These are phyloP conservation scores for Claviceps capensis DNA, from an alignment of 2,329 filamentous ascomycete genomes.

Conservation along the genomic window DNA sequence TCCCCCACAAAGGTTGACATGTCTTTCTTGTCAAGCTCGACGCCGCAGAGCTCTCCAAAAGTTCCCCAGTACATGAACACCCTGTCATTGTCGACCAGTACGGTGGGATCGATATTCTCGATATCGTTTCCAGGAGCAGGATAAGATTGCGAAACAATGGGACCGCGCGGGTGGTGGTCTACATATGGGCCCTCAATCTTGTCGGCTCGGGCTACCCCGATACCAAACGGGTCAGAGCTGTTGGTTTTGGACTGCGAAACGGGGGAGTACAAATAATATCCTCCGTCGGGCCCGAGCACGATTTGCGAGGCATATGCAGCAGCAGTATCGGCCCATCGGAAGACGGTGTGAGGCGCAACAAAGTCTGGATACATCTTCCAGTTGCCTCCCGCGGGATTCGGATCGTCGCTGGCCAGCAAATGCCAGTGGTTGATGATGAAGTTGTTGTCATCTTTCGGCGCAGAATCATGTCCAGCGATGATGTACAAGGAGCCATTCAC, in stretches of 20 bases:
- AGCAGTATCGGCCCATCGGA: not conserved
- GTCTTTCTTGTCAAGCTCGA: not conserved
- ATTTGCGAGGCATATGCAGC: not conserved
- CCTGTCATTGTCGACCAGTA: not conserved
- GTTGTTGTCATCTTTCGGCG: not conserved
- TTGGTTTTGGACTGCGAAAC: not conserved
- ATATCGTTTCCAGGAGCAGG: not conserved
- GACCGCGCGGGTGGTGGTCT: not conserved
- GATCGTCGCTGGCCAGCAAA: not conserved
- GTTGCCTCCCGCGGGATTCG: not conserved
- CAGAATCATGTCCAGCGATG: not conserved
- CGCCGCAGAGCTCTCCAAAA: not conserved
- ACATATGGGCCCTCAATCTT: not conserved
- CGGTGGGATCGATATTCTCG: conserved; percentile 1
- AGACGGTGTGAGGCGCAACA: not conserved
- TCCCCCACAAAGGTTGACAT: not conserved
- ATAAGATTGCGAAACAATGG: not conserved
- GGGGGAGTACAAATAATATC: not conserved
- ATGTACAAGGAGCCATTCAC: not conserved
- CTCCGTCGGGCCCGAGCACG: not conserved
- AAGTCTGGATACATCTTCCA: not conserved
- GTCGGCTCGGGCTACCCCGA: not conserved
- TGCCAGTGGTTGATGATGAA: not conserved
- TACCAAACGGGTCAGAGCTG: not conserved
- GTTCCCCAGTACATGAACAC: conserved; percentile 1